phyloP scores from a whole-genome alignment of 176 grass and related monocot species.

The Cenchrus purpureus region DNA sequence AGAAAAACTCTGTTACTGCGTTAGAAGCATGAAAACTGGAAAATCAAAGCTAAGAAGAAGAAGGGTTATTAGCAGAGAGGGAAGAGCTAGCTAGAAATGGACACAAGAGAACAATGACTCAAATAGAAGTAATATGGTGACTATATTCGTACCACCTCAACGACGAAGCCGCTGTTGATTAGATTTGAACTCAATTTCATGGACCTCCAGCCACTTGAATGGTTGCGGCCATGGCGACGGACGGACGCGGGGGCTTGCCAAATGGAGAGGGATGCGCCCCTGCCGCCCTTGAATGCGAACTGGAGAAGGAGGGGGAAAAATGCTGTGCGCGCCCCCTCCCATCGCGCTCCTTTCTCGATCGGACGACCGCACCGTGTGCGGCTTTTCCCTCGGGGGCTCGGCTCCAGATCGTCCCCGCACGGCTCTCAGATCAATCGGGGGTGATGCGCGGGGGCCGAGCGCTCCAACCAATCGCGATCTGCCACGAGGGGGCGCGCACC shows the following conservation, averaged over 20 bases:
- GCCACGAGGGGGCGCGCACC: no score
- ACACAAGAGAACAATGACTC: neutral
- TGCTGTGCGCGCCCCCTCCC: no score
- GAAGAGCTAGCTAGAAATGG: neutral
- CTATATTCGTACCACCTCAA: neutral
- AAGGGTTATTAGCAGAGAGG: neutral
- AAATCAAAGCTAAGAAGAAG: neutral
- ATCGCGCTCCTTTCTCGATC: no score
- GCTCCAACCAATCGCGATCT: no score
- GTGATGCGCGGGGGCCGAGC: no score
- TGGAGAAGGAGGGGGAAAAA: no score
- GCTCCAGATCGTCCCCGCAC: no score
- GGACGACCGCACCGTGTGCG: no score
- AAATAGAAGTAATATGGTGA: neutral
- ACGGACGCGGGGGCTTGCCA: neutral
- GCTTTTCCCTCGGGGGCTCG: no score
- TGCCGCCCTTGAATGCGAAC: no score
- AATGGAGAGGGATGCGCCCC: neutral
- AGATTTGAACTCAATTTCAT: neutral
- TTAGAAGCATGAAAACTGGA: neutral
- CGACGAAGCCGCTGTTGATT: neutral
- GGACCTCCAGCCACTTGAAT: neutral
- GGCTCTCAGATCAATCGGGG: no score
- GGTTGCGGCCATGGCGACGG: neutral
- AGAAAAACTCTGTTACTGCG: neutral